phyloP scores from a whole-genome alignment of 768 basidiomycete species.

The Saitozyma sp. region DNA sequence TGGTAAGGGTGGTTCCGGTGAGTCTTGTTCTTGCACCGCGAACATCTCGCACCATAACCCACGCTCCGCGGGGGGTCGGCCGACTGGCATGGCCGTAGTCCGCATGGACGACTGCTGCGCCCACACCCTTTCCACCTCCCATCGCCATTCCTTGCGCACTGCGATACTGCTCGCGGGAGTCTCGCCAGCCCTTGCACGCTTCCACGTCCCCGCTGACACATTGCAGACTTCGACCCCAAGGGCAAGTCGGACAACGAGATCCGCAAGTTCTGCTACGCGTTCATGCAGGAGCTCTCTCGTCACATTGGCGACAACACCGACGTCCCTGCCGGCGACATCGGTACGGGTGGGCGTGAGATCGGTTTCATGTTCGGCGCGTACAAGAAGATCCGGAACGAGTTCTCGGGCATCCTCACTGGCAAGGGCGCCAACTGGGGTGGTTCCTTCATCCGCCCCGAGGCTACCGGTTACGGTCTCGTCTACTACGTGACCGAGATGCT shows the following conservation, averaged over 20 bases:
- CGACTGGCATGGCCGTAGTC: no score
- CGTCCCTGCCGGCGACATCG: slow-evolving; percentile 68
- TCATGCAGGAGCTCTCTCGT: slow-evolving; percentile 72
- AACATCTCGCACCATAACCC: no score
- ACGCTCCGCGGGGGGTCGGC: no score
- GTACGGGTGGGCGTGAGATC: slow-evolving; percentile 72
- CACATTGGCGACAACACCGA: slow-evolving; percentile 66
- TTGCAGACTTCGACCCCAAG: slow-evolving; percentile 77
- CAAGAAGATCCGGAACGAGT: slow-evolving; percentile 72
- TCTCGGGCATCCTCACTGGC: slow-evolving; percentile 67
- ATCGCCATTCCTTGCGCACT: no score
- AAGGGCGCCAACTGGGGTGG: slow-evolving; percentile 72
- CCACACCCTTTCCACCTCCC: no score
- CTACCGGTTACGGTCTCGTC: slow-evolving; percentile 65
- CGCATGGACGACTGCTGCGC: no score
- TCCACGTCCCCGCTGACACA: not conserved
- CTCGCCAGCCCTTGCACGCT: not conserved
- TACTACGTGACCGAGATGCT: slow-evolving; percentile 73
- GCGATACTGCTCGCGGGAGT: no score
- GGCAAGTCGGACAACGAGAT: slow-evolving; percentile 75
- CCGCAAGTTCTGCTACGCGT: slow-evolving; percentile 64
- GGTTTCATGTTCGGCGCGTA: slow-evolving; percentile 77
- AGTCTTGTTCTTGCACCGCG: not conserved
- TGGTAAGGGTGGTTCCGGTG: slow-evolving; percentile 65
- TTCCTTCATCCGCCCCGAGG: slow-evolving; percentile 71